Conservation (phyloP, 495 filamentous ascomycete genomes). For the Podospora didyma region DNA sequence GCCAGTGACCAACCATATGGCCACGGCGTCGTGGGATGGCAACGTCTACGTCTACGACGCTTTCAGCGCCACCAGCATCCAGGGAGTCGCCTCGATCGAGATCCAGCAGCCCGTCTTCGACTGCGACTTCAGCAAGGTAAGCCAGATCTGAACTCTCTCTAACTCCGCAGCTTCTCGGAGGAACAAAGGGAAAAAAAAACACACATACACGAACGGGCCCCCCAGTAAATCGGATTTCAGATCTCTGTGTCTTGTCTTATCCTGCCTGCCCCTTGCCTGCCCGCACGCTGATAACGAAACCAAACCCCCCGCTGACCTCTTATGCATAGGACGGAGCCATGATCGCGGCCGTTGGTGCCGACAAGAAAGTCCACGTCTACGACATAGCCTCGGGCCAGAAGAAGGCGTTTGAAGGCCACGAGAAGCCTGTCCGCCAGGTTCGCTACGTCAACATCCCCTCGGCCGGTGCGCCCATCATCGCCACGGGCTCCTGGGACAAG, state of each 20-base stretch:
- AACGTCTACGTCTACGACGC: conserved; percentile 92
- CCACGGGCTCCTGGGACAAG: conserved; percentile 89
- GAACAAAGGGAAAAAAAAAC: conserved; percentile 7
- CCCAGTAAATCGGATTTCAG: conserved; percentile 13
- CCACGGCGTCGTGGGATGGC: conserved; percentile 89
- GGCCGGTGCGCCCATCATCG: conserved; percentile 55
- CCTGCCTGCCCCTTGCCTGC: not conserved
- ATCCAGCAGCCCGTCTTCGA: conserved; percentile 73
- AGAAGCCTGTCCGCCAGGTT: conserved; percentile 65
- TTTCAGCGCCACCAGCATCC: conserved; percentile 61
- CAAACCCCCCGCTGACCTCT: not conserved
- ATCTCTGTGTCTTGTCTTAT: not conserved
- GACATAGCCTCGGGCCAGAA: conserved; percentile 57
- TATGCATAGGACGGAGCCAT: conserved; percentile 53
- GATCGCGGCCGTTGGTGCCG: conserved; percentile 68
- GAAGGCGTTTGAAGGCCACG: conserved; percentile 48
- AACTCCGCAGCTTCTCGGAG: conserved; percentile 13
- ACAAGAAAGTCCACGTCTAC: conserved; percentile 72
- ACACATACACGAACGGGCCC: conserved; percentile 21
- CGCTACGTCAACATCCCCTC: conserved; percentile 62
- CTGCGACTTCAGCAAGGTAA: conserved; percentile 80
- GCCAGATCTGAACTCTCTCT: conserved; percentile 21
- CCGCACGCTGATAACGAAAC: not conserved
- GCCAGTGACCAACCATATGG: conserved; percentile 70
- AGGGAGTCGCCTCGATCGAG: conserved; percentile 74